phyloP scores from a whole-genome alignment of 768 basidiomycete species.

The Leccinum aurantiacum region DNA sequence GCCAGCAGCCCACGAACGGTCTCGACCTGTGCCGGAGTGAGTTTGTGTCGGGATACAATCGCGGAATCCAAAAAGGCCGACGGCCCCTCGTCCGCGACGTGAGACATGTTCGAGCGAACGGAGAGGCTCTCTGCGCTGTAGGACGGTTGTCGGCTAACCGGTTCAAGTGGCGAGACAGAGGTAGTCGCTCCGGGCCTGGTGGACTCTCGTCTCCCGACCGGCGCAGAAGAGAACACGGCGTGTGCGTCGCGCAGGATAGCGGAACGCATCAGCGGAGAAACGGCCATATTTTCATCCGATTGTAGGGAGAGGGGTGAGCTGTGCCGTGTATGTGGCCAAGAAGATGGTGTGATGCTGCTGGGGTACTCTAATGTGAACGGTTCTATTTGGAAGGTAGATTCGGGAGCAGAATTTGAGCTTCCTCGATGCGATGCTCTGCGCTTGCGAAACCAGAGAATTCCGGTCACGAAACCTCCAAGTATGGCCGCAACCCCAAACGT shows the following conservation, averaged over 20 bases:
- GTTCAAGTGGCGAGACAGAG: no score
- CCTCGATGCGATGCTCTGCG: neutral
- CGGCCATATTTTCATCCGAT: neutral
- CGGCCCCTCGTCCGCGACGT: neutral
- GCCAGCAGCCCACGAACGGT: constrained; percentile 11
- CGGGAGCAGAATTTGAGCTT: neutral
- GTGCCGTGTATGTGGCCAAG: neutral
- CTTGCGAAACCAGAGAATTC: constrained; percentile 9
- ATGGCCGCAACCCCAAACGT: constrained; percentile 12
- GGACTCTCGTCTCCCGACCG: neutral
- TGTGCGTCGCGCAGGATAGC: constrained; percentile 17
- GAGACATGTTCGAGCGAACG: no score
- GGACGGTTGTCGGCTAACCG: no score
- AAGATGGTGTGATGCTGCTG: neutral
- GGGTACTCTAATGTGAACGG: constrained; percentile 6
- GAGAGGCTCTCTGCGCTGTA: no score
- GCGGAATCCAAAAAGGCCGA: neutral
- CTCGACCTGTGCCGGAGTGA: constrained; percentile 16
- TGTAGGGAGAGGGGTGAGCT: neutral
- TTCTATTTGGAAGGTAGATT: neutral
- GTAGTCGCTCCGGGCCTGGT: no score
- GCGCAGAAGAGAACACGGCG: neutral
- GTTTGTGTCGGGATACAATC: neutral
- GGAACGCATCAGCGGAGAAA: constrained; percentile 10
- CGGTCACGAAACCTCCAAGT: neutral